phyloP scores from a whole-genome alignment of 164 flowering plant species.

The Aristolochia fimbriata region DNA sequence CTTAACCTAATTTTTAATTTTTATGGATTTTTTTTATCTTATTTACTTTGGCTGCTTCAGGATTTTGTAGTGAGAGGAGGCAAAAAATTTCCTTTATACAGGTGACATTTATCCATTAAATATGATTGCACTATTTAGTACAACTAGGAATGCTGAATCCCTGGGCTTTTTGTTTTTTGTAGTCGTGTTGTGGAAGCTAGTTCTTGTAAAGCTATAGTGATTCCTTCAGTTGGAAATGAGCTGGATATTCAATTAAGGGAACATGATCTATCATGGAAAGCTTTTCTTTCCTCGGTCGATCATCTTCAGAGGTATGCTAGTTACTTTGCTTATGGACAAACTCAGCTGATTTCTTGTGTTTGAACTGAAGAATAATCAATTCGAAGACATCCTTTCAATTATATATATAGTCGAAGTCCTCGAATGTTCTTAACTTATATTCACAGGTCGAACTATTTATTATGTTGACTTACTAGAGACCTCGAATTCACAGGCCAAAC shows the following conservation, averaged over 20 bases:
- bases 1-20: too few relatives aligned
- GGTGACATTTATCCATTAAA: conserved; percentile 27
- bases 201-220: conserved; percentile 53
- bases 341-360: too few relatives aligned
- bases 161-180: conserved; percentile 13
- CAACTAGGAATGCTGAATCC: background rate
- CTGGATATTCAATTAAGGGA: conserved; percentile 46
- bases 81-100: conserved; percentile 70
- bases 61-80: conserved; percentile 84
- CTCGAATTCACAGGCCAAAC: conserved; percentile 33
- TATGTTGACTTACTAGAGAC: too few relatives aligned
- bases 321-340: too few relatives aligned
- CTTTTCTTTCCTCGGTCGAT: conserved; percentile 41
- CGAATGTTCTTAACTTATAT: too few relatives aligned
- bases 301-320: conserved; percentile 45
- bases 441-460: too few relatives aligned
- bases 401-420: too few relatives aligned
- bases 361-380: too few relatives aligned
- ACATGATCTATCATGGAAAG: conserved; percentile 70
- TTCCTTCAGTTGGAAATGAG: conserved; percentile 61
- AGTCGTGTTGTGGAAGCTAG: conserved; percentile 80
- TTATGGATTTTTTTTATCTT: too few relatives aligned
- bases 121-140: background rate
- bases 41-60: conserved; percentile 25
- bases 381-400: too few relatives aligned